Conservation (phyloP, 495 filamentous ascomycete species). For the Penicillium desertorum region DNA sequence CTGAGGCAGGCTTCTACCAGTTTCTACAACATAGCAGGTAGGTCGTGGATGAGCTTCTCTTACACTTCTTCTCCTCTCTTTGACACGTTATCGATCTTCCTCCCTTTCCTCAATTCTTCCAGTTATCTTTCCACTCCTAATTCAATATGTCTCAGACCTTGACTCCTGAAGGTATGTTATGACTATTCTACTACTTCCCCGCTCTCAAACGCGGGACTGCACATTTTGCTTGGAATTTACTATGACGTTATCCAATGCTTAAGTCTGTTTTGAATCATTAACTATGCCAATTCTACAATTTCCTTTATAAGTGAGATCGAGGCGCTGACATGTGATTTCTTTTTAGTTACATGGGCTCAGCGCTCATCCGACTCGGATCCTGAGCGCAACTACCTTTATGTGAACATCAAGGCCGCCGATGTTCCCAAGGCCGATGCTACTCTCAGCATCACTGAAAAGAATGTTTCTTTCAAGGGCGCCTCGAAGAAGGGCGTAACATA, state of each 20-base stretch:
- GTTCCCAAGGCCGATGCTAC: slow-evolving; percentile 66
- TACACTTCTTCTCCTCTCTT: slow-evolving; percentile 11
- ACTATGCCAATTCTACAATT: slow-evolving; percentile 4
- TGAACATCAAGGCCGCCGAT: slow-evolving; percentile 84
- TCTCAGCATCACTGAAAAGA: slow-evolving; percentile 74
- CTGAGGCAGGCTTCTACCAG: slow-evolving; percentile 19
- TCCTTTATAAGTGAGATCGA: neutral
- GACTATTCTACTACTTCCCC: slow-evolving; percentile 41
- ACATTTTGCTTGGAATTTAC: slow-evolving; percentile 27
- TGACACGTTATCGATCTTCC: slow-evolving; percentile 11
- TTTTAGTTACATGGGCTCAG: slow-evolving; percentile 91
- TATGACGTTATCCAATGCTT: slow-evolving; percentile 17
- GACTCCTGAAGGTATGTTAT: slow-evolving; percentile 45
- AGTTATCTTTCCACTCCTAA: neutral
- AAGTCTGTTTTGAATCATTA: neutral
- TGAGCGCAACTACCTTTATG: slow-evolving; percentile 87
- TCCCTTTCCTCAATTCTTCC: slow-evolving; percentile 3
- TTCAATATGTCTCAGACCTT: slow-evolving; percentile 36
- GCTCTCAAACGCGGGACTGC: slow-evolving; percentile 21
- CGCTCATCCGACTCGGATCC: slow-evolving; percentile 79
- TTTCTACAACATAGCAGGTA: slow-evolving; percentile 15
- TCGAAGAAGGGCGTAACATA: slow-evolving; percentile 82
- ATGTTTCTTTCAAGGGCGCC: slow-evolving; percentile 76
- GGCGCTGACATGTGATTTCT: slow-evolving; percentile 22
- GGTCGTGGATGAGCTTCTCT: slow-evolving; percentile 10